These are phyloP conservation scores for Globisporangium mamillatum DNA, from an alignment of 352 stramenopile genomes.

Conservation along the genomic window DNA sequence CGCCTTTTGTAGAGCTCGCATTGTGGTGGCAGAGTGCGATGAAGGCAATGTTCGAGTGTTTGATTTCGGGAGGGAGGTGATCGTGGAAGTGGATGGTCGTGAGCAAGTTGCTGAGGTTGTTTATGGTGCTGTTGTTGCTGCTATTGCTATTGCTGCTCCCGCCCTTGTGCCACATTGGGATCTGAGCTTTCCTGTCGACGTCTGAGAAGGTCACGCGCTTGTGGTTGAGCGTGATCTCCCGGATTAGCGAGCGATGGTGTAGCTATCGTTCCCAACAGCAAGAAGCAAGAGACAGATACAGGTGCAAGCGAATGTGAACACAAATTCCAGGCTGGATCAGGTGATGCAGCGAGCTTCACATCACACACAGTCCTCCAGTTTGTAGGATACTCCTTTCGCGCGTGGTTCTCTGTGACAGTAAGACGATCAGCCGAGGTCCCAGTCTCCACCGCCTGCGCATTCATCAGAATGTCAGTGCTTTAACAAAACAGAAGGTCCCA, in stretches of 20 bases:
- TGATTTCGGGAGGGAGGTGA: background rate
- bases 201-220: background rate
- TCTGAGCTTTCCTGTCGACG: background rate
- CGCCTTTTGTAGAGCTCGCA: background rate
- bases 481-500: background rate
- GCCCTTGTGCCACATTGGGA: slow-evolving; percentile 7
- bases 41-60: background rate
- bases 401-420: background rate
- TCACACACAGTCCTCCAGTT: background rate
- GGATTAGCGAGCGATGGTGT: slow-evolving; percentile 5
- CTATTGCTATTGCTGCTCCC: background rate
- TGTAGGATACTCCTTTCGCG: background rate
- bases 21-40: background rate
- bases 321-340: background rate
- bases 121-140: background rate
- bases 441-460: background rate
- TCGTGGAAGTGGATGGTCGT: background rate
- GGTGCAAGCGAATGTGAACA: background rate
- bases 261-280: background rate
- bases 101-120: slow-evolving; percentile 1
- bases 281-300: background rate
- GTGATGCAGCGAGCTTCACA: background rate
- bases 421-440: background rate
- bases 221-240: slow-evolving; percentile 13
- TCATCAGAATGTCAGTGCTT: background rate